phyloP scores from a whole-genome alignment of 208 protist genomes.

The Leishmania amazonensis region DNA sequence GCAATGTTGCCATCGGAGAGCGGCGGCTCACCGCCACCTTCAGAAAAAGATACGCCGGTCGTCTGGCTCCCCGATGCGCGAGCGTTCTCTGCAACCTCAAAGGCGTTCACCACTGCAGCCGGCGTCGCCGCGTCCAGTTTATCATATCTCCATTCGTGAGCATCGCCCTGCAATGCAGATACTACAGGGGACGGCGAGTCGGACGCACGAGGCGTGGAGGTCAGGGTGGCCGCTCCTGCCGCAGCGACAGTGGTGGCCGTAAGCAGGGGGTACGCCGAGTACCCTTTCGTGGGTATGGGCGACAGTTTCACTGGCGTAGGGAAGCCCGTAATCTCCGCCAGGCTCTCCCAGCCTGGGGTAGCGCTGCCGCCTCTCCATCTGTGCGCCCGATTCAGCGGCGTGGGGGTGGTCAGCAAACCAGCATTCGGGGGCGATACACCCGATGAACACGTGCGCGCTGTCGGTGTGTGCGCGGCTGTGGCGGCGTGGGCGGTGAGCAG shows the following conservation, averaged over 20 bases:
- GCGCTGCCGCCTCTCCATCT: constrained; percentile 7
- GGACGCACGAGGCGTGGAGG: not conserved
- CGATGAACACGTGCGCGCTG: not conserved
- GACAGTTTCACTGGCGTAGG: constrained; percentile 62
- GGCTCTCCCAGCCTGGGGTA: constrained; percentile 21
- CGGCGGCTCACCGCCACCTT: too few species aligned
- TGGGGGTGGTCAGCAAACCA: not conserved
- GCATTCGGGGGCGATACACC: not conserved
- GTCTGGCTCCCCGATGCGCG: not conserved
- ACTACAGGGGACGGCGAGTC: constrained; percentile 11
- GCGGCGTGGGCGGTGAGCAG: constrained; percentile 6
- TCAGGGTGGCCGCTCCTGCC: not conserved
- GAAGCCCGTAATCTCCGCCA: constrained; percentile 44
- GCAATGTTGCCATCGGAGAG: not conserved
- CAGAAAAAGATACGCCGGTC: not conserved
- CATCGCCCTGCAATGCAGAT: constrained; percentile 7
- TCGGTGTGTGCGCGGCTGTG: constrained; percentile 16
- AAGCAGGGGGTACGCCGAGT: not conserved
- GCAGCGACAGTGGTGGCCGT: not conserved
- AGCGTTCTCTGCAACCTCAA: not conserved
- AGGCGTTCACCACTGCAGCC: not conserved
- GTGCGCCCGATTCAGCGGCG: constrained; percentile 6
- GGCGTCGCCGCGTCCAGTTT: not conserved
- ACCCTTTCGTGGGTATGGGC: constrained; percentile 54
- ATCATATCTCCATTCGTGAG: not conserved